Conservation (phyloP, 1,284 basidiomycete genomes). For the Marasmius oreades region DNA sequence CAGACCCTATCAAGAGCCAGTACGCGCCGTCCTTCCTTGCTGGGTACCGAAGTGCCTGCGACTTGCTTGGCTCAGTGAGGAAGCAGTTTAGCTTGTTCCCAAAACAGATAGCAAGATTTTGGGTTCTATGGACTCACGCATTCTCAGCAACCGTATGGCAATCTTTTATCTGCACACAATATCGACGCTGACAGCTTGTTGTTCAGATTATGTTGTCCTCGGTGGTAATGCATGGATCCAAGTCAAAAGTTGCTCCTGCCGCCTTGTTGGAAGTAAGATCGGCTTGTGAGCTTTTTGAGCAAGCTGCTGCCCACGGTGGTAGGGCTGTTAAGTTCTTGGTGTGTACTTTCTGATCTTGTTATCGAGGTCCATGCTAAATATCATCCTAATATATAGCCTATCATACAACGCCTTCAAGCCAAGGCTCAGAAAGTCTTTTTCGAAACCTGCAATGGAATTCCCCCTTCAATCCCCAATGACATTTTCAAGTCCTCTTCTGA, state of each 20-base stretch:
- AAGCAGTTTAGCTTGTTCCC: slow-evolving; percentile 54
- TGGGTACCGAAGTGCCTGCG: slow-evolving; percentile 59
- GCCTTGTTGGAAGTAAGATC: slow-evolving; percentile 57
- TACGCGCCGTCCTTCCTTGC: slow-evolving; percentile 66
- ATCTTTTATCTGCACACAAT: slow-evolving; percentile 6
- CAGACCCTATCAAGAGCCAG: slow-evolving; percentile 57
- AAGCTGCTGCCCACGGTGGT: slow-evolving; percentile 55
- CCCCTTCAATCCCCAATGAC: slow-evolving; percentile 43
- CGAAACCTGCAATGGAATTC: slow-evolving; percentile 41
- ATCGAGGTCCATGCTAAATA: neutral
- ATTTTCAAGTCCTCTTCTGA: slow-evolving; percentile 50
- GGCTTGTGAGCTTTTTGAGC: slow-evolving; percentile 60
- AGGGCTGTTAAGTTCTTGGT: slow-evolving; percentile 66
- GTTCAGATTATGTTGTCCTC: slow-evolving; percentile 65
- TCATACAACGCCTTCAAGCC: slow-evolving; percentile 51
- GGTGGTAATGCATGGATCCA: slow-evolving; percentile 61
- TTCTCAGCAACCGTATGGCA: slow-evolving; percentile 56
- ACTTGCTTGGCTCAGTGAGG: slow-evolving; percentile 46
- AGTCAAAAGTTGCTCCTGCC: slow-evolving; percentile 61
- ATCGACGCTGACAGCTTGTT: neutral
- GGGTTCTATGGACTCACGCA: slow-evolving; percentile 67
- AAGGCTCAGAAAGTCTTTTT: slow-evolving; percentile 58
- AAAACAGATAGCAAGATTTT: slow-evolving; percentile 56
- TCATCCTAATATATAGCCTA: slow-evolving; percentile 40
- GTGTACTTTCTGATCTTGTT: slow-evolving; percentile 21